Conservation (phyloP, 139 green algal species). For the Micractinium sp. region DNA sequence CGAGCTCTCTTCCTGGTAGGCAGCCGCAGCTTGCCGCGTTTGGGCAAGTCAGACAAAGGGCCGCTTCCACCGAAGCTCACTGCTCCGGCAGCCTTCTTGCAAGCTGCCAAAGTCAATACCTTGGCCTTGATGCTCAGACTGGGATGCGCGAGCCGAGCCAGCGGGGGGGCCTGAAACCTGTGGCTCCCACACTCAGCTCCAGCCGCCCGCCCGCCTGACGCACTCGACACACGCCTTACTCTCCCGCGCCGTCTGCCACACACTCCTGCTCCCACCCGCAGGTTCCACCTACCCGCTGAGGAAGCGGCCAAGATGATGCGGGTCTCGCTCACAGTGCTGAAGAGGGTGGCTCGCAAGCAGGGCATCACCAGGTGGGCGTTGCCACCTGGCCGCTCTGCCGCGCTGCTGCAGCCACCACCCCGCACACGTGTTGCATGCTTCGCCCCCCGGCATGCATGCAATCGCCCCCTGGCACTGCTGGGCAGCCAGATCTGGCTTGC, state of each 20-base stretch:
- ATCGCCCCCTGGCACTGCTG: background rate
- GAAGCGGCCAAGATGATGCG: constrained; percentile 42
- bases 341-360: constrained; percentile 44
- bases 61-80: no score
- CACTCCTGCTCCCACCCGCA: background rate
- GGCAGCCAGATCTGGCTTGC: background rate
- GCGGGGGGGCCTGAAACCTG: no score
- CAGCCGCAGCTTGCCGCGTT: no score
- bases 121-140: no score
- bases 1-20: constrained; percentile 34
- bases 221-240: background rate
- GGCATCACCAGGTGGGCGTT: constrained; percentile 30
- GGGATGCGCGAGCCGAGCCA: no score
- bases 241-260: background rate
- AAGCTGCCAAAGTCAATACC: no score
- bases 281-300: constrained; percentile 37
- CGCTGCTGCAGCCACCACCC: background rate
- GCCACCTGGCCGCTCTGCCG: background rate
- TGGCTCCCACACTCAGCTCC: no score
- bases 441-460: background rate
- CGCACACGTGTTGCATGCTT: background rate
- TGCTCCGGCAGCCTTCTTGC: no score
- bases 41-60: no score
- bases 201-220: no score
- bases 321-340: constrained; percentile 52